Evolutionary conservation across 106 monocot species (phyloP), one percentile per base, ranked within the genome.

Genomic region (Xerophyta viscosa): DNA sequence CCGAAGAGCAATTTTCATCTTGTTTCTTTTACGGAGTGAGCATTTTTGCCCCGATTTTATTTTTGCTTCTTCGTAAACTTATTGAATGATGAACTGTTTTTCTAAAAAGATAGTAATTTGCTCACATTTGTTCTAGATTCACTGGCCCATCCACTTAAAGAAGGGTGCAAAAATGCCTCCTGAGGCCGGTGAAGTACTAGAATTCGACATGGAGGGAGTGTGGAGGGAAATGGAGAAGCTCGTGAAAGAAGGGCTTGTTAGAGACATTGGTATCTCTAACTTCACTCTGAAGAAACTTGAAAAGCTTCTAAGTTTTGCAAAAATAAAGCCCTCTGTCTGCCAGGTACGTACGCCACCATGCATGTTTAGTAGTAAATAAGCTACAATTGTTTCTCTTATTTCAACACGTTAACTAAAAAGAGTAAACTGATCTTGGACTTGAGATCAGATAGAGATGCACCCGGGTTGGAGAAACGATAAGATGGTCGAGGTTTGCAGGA

Each of bases 191-290:
- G 82, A 82, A 13, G 60, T 82, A 7, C 46, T 73, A 0, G 72
- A 77, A 2, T 77, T 73, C 20, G 82, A 83, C 77, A 77, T 73
- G 77, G 73, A 77, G 54, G 69, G 77, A 12, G 77, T 73, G 15
- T 83, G 82, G 77, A 61, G 37, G 54, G 77, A 77, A 61, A 83
- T 83, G 82, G 82, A 82, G 68, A 69, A 57, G 31, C 53, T 77
- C 41, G 68, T 77, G 31, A 68, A 67, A 49, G 77, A 77, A 44
- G 69, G 68, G 18, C 65, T 77, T 0, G 77, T 73, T 29, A 67
- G 48, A 46, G 69, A 77, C 59, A 77, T 83, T 36, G 77, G 77
- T 15, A 65, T 83, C 4, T 69, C 67, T 43, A 83, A 83, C 31
- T 77, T 62, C 51, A 69, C 82, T 2, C 7, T 62, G 17, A 83